Evolutionary conservation across 208 protist genomes (phyloP).

Genomic region (Trypanosoma cruzi): DNA sequence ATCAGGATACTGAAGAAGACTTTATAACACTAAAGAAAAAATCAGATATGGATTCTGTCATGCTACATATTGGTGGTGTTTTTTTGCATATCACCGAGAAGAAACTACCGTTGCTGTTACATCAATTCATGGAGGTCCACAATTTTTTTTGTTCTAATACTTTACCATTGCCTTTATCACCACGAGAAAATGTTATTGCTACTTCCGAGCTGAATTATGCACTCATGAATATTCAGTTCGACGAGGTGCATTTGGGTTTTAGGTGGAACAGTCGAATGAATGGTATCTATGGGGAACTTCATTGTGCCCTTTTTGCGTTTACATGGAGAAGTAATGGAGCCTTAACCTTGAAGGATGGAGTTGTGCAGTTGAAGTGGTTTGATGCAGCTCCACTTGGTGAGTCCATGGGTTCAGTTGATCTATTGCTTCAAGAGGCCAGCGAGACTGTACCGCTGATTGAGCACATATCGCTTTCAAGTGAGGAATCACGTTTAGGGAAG

Average conservation of each 20-base stretch:
- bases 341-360: conserved; percentile 10
- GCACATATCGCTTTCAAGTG: conserved; percentile 4
- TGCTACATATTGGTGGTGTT: conserved; percentile 14
- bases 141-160: neutral
- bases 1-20: neutral
- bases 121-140: conserved; percentile 1
- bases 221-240: neutral
- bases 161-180: neutral
- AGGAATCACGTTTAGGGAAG: neutral
- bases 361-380: conserved; percentile 18
- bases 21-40: conserved; percentile 15
- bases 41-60: neutral
- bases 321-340: conserved; percentile 12
- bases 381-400: neutral
- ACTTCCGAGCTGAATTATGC: neutral
- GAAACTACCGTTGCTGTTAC: conserved; percentile 6
- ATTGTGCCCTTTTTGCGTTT: conserved; percentile 3
- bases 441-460: conserved; percentile 17
- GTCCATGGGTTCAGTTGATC: neutral
- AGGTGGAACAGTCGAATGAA: conserved; percentile 15
- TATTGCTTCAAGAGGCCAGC: conserved; percentile 6
- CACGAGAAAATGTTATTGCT: neutral
- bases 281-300: conserved; percentile 1
- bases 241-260: conserved; percentile 18
- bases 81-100: conserved; percentile 17